Evolutionary conservation across 225 moss, liverwort and hornwort species (phyloP), one percentile per base, ranked within the genome.

Genomic region (Neckera pumila): DNA sequence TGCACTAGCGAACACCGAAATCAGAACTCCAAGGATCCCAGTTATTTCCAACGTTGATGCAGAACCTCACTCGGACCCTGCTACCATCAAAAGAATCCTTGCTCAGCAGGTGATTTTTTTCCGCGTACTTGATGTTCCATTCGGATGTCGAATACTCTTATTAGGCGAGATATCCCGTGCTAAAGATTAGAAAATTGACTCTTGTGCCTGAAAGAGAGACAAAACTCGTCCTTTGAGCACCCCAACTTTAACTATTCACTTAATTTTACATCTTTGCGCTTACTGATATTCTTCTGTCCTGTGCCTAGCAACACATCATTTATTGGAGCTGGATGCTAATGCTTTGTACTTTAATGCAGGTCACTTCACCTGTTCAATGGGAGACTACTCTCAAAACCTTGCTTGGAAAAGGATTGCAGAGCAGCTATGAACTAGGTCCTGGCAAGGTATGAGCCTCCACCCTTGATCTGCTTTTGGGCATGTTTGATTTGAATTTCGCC

Each of bases 11-110:
- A 91, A 87, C 72, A 95, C 99, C 82, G 92, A 97, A 83, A 85
- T 99, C 36, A 96, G 75, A 89, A 88, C 93, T 89, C 99, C 99
- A 53, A 94, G 96, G 84, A 99, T 99, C 86, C 99, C 99, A 85
- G 99, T 99, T 54, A 96, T 99, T 70, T 99, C 99, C 60, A 99
- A 99, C 85, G 99, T 99, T 54, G 97, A 99, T 90, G 99, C 96
- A 31, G 89, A 90, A 92, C 95, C 99, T 77, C 99, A 99, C 93
- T 99, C 99, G 26, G 96, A 99, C 90, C 95, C 97, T 77, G 87
- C 90, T 33, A 94, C 86, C 47, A 99, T 99, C 84, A 97, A 96
- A 92, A 94, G 90, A 90, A 95, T 99, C 80, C 93, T 99, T 57
- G 99, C 99, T 63, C 96, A 96, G 84, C 98, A 99, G 96, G 96